phyloP scores from a whole-genome alignment of 805 yeast genomes.

The Saturnispora sekii region DNA sequence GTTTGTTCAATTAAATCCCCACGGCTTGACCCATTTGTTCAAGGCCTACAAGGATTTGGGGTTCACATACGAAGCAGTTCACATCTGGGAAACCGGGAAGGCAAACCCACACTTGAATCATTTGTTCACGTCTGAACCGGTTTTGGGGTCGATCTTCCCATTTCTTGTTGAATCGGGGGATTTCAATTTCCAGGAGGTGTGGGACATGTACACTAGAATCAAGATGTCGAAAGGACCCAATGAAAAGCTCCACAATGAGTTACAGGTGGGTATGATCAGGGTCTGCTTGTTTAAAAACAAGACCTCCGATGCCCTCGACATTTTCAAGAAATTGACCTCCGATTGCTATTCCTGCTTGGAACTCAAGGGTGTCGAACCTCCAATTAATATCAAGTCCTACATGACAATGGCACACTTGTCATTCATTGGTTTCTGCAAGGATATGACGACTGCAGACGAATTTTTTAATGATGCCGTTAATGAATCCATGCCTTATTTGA shows the following conservation, averaged over 20 bases:
- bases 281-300: conserved; percentile 59
- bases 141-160: conserved; percentile 61
- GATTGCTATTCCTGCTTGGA: conserved; percentile 32
- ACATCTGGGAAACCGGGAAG: conserved; percentile 61
- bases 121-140: conserved; percentile 51
- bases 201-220: conserved; percentile 39
- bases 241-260: conserved; percentile 32
- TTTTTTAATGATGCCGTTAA: conserved; percentile 67
- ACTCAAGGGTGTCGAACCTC: conserved; percentile 24
- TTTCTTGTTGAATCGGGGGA: conserved; percentile 53
- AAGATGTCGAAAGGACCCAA: conserved; percentile 25
- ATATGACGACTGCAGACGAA: conserved; percentile 58
- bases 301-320: conserved; percentile 53
- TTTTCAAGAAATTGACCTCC: conserved; percentile 51
- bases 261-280: conserved; percentile 64
- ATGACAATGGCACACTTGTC: conserved; percentile 67
- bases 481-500: conserved; percentile 62
- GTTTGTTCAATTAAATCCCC: conserved; percentile 35
- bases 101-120: conserved; percentile 31
- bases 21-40: conserved; percentile 48
- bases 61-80: conserved; percentile 52
- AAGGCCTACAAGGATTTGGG: conserved; percentile 53
- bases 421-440: conserved; percentile 70
- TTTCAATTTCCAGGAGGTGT: conserved; percentile 49
- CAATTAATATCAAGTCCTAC: conserved; percentile 36